Base-by-base conservation (phyloP, 768 basidiomycete species). In the Mycena galopus region DNA sequence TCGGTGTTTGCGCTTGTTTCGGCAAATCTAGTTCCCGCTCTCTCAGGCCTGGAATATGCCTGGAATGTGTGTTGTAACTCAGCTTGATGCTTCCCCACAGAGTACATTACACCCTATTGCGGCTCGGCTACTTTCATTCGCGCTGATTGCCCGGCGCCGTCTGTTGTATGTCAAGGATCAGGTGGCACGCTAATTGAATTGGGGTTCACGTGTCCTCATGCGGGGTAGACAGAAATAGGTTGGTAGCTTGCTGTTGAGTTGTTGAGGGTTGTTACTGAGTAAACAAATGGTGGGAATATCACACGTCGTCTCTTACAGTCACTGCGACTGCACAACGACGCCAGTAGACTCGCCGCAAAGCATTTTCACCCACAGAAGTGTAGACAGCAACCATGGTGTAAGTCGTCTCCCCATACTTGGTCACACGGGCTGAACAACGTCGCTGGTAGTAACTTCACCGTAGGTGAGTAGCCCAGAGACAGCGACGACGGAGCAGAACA, bases 331-430 rank as follows among this genome's bases (percentile, higher is more conserved):
- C 32, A 29, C 55, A 17, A 21, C 53, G 60, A 72, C 61, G 9
- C 44, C 39, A 47, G 57, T 65, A 73, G 67, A 73, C 65, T 37
- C 16, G 17, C 6, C 32, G 51, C 51, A 56, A 72, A 73, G 56
- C 69, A 44, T 65, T 77, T 65, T 78, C 70, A 68, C 69, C 69
- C 77, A 82, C 75, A 86, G 87, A 85, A 84, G 78, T 76, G 80
- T 87, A 90, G 86, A 82, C 87, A 88, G 63, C 79, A 44, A 72
- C 33, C 86, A 95, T 95, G 94, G 94, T 95, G 94, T 95, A 89
- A 81, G 94, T 92, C 50, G 50, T 67, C 55, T 65, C 39, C 39
- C 39, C 73, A 47, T 19, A 32, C 29, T 58, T 35, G 59, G 58
- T 64, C n/a, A 47, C 7, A 53, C 47, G 73, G 74, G 61, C 84